These are phyloP conservation scores for Colletotrichum trifolii DNA, from an alignment of 2,329 filamentous ascomycete genomes.

Conservation along the genomic window DNA sequence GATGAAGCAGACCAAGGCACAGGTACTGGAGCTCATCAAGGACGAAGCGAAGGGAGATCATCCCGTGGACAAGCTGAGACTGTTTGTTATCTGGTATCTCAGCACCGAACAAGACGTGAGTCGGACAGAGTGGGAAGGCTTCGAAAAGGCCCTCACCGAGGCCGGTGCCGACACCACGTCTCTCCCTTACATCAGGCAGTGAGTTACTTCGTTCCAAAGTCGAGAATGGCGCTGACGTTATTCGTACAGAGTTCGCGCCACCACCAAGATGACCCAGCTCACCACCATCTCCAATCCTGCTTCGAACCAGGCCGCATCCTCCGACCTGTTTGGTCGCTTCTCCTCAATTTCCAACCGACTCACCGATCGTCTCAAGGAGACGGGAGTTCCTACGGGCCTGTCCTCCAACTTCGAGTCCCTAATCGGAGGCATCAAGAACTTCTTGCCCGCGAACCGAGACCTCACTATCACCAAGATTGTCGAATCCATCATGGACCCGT, in stretches of 20 bases:
- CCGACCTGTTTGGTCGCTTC: constrained; percentile 92
- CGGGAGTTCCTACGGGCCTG: constrained; percentile 75
- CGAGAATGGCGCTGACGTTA: constrained; percentile 40
- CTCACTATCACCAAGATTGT: constrained; percentile 98
- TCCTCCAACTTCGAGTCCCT: constrained; percentile 91
- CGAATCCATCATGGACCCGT: constrained; percentile 97
- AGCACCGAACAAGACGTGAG: constrained; percentile 91
- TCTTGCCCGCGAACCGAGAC: constrained; percentile 95
- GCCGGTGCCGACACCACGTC: constrained; percentile 81
- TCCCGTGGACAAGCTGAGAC: constrained; percentile 86
- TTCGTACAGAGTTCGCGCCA: constrained; percentile 78
- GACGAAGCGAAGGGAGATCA: constrained; percentile 85
- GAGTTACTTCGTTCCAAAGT: constrained; percentile 48
- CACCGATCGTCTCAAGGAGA: constrained; percentile 93
- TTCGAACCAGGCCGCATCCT: constrained; percentile 70
- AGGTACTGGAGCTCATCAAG: constrained; percentile 88
- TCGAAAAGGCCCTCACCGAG: constrained; percentile 83
- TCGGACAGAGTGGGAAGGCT: constrained; percentile 83
- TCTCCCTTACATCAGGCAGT: constrained; percentile 88
- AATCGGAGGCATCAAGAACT: constrained; percentile 96
- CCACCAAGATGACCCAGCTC: constrained; percentile 98
- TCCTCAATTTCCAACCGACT: constrained; percentile 90
- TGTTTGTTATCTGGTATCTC: constrained; percentile 98
- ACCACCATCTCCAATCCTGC: constrained; percentile 85
- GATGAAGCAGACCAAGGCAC: constrained; percentile 88